Evolutionary conservation across 495 filamentous ascomycete species (phyloP).

Genomic region (Neurospora sp.): DNA sequence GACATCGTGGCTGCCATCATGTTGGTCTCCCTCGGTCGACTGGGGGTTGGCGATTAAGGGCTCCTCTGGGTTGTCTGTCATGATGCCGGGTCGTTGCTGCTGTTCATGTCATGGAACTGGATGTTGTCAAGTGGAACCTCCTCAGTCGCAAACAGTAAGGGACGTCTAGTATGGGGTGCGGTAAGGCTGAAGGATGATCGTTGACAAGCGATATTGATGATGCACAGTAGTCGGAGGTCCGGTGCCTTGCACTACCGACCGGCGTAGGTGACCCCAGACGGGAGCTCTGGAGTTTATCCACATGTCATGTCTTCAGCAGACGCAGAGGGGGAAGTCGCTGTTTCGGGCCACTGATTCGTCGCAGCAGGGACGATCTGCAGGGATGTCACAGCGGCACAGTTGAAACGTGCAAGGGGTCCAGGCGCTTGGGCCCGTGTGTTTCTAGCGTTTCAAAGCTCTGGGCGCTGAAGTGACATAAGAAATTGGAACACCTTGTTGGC

Average conservation of each 20-base stretch:
- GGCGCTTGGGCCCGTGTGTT: conserved; percentile 19
- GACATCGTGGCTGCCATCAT: neutral
- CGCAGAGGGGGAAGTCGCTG: neutral
- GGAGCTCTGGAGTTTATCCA: neutral
- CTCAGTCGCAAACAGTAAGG: neutral
- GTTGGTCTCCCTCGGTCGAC: neutral
- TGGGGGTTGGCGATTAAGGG: conserved; percentile 15
- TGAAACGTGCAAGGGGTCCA: conserved; percentile 21
- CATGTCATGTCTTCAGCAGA: neutral
- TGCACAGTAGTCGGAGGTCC: neutral
- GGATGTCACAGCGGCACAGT: conserved; percentile 1
- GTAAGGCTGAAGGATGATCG: neutral
- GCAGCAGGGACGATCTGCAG: neutral
- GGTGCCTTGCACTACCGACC: neutral
- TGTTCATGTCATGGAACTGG: neutral
- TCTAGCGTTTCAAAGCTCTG: conserved; percentile 20
- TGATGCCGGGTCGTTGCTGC: conserved; percentile 2
- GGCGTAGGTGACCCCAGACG: neutral
- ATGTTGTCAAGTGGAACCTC: neutral
- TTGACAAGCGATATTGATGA: neutral
- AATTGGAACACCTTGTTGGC: neutral
- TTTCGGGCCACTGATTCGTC: neutral
- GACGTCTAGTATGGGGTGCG: neutral
- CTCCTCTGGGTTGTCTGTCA: conserved; percentile 14
- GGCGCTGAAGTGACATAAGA: neutral